Conservation (phyloP, 305 asterid genomes). For the Solanum hybrid region DNA sequence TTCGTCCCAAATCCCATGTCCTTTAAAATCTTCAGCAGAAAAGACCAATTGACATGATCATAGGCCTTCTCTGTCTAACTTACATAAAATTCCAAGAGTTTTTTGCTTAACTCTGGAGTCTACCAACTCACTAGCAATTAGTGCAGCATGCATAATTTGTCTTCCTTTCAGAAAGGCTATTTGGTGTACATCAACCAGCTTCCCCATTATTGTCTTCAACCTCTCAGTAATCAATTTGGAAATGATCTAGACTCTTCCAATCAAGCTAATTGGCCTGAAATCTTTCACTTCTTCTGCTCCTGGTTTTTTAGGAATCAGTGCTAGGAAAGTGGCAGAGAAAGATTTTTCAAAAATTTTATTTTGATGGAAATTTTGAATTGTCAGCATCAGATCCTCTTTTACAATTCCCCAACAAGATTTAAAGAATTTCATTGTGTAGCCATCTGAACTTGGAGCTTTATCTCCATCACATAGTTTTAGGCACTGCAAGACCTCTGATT, state of each 20-base stretch:
- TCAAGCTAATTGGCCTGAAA: neutral
- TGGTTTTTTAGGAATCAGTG: neutral
- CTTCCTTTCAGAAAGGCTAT: neutral
- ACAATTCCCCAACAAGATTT: neutral
- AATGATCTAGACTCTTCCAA: neutral
- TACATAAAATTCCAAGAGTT: neutral
- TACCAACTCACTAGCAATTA: neutral
- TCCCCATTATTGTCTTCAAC: neutral
- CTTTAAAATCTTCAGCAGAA: neutral
- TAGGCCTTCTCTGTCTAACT: neutral
- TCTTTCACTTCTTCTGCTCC: neutral
- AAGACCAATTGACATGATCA: neutral
- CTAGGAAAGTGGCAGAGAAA: neutral
- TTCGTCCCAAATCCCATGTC: neutral
- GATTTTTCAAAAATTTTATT: neutral
- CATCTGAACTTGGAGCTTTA: neutral
- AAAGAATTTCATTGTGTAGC: neutral
- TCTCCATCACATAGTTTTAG: neutral
- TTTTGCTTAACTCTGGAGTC: neutral
- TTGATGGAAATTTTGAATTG: neutral
- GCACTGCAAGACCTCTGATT: neutral
- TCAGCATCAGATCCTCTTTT: neutral
- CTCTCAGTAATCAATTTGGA: neutral
- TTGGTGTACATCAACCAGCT: neutral
- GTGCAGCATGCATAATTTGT: neutral